Evolutionary conservation across 2,329 filamentous ascomycete species (phyloP).

Genomic region (Mycosphaerella arachidis): DNA sequence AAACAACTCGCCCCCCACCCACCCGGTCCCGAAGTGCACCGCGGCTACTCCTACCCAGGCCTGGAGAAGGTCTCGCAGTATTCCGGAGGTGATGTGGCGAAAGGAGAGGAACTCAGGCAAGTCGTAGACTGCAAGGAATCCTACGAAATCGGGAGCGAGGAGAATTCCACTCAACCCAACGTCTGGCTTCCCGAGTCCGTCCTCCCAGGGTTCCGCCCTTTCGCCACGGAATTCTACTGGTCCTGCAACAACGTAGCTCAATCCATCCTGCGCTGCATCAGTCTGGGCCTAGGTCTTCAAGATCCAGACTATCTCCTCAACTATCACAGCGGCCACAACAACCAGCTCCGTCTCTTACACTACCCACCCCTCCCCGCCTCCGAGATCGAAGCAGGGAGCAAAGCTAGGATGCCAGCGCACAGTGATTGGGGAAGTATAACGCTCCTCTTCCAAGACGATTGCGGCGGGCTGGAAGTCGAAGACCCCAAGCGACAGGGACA

Average conservation of each 20-base stretch:
- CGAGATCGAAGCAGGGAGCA: conserved; percentile 31
- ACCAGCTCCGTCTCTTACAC: conserved; percentile 34
- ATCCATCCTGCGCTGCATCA: conserved; percentile 31
- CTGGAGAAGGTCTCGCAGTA: conserved; percentile 34
- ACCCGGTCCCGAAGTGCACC: conserved; percentile 35
- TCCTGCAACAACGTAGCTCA: conserved; percentile 29
- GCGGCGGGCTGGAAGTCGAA: conserved; percentile 40
- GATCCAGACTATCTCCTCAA: conserved; percentile 17
- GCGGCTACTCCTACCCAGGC: conserved; percentile 38
- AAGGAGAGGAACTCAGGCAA: conserved; percentile 11
- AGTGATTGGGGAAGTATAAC: conserved; percentile 41
- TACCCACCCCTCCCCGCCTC: conserved; percentile 34
- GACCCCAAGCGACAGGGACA: conserved; percentile 27
- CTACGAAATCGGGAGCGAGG: conserved; percentile 45
- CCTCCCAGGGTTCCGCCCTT: conserved; percentile 42
- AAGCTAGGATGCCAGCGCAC: conserved; percentile 38
- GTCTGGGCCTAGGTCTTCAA: conserved; percentile 33
- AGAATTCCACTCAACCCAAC: conserved; percentile 43
- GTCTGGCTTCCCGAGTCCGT: conserved; percentile 46
- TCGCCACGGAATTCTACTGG: conserved; percentile 32
- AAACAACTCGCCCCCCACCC: conserved; percentile 41
- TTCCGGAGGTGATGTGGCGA: conserved; percentile 9
- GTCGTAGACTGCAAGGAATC: conserved; percentile 32
- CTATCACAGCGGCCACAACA: conserved; percentile 21
- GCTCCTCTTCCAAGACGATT: conserved; percentile 40